Base-by-base conservation (phyloP, 306 rosid species). In the Trifolium subterraneum region DNA sequence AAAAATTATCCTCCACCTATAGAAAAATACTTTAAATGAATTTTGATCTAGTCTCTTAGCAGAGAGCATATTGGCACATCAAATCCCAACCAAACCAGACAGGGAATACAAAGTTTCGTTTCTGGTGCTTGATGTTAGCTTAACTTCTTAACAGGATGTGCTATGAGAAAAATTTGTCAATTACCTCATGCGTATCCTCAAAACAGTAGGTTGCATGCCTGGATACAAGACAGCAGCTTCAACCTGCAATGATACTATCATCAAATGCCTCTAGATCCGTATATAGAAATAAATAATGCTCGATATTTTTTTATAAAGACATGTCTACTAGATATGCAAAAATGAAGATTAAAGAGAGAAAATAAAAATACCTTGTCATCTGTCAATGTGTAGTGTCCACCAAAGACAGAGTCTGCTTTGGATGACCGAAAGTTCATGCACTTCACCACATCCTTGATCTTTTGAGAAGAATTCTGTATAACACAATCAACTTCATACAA, bases 201-300 rank as follows among this genome's bases (percentile, higher is more conserved):
- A 73, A 47, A 94, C 97, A 36, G 99, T 94, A 59, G 99, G 97
- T 39, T 89, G 90, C 81, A 54, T 63, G 66, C 99, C 97, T 35
- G 97, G 92, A 79, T 94, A 94, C 82, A 94, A 70, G 76, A 94
- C 91, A 66, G 98, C 97, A 64, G 96, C 95, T 87, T 94, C 96
- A 84, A 91, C 91, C 97, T 94, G 86, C 71, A 79, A 79, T 27
- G 42, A 61, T 72, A 72, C 64, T 50, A 70, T 47, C 59, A 62
- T 77, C 35, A 71, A 74, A 71, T 77, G 69, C 60, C 52, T 75
- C 79, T 50, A 61, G 72, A 76, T 67, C 83, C 16, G 7, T 29
- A 20, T 19, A 47, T 31, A 77, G 69, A 36, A 22, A 44, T 22
- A 68, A 47, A 50, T 63, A 16, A 64, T 60, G 59, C 60, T 51